phyloP scores from a whole-genome alignment of 768 basidiomycete genomes.

The Boletus reticulatus region DNA sequence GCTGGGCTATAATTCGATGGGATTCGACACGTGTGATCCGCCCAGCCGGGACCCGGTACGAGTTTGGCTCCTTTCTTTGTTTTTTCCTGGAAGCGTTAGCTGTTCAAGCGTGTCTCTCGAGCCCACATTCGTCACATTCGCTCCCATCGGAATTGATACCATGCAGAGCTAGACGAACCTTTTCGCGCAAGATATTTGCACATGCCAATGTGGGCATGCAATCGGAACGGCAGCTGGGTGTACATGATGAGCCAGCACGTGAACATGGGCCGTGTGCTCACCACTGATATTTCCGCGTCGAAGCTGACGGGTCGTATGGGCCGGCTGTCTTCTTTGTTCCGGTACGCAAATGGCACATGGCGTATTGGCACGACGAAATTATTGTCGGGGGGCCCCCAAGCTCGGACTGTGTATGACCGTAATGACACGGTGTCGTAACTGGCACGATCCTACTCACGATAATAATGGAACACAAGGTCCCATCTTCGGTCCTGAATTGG shows the following conservation, averaged over 20 bases:
- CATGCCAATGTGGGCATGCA: not conserved
- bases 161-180: not conserved
- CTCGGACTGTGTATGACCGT: not conserved
- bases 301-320: not conserved
- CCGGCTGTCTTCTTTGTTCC: not conserved
- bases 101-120: not conserved
- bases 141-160: not conserved
- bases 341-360: too few relatives aligned
- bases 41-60: too few relatives aligned
- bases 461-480: slow-evolving; percentile 1
- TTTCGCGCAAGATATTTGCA: not conserved
- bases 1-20: not conserved
- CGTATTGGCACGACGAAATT: too few relatives aligned
- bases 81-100: not conserved
- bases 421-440: not conserved
- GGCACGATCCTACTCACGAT: not conserved
- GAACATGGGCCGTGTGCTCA: not conserved
- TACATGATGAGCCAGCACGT: slow-evolving; percentile 1
- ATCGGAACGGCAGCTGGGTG: not conserved
- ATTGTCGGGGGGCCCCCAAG: not conserved
- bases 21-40: not conserved
- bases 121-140: not conserved
- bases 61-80: too few relatives aligned
- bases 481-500: not conserved
- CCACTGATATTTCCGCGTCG: not conserved